Percentiles rank a stretch among this genome's conserved stretches.
These are phyloP conservation scores for Kodamaea plutei DNA, from an alignment of 1,139 yeast species.

Conservation along the genomic window DNA sequence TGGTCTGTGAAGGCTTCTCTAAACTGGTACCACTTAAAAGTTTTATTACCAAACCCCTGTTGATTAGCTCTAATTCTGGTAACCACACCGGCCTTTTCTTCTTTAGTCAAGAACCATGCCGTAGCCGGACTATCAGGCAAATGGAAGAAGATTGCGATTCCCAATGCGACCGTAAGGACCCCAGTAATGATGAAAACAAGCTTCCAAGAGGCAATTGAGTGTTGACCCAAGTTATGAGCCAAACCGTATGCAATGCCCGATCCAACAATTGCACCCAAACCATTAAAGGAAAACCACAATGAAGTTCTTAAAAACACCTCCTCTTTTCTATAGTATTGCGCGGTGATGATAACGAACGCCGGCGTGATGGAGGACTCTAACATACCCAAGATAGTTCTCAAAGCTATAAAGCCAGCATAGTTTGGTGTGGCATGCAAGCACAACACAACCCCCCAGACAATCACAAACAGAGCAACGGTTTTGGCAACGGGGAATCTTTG, in stretches of 20 bases:
- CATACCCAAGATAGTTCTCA: constrained; percentile 49
- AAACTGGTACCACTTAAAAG: constrained; percentile 52
- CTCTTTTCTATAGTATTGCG: constrained; percentile 50
- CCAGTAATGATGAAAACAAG: constrained; percentile 46
- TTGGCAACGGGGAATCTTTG: constrained; percentile 44
- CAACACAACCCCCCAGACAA: constrained; percentile 47
- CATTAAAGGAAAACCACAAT: constrained; percentile 49
- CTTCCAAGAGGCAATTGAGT: constrained; percentile 43
- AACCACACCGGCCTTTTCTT: constrained; percentile 40
- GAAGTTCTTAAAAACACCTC: constrained; percentile 48
- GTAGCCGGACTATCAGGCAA: constrained; percentile 52
- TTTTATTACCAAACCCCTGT: constrained; percentile 55
- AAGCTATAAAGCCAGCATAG: constrained; percentile 35
- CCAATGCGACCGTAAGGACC: constrained; percentile 41
- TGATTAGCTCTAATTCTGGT: constrained; percentile 35
- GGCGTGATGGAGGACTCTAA: constrained; percentile 56
- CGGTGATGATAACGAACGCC: constrained; percentile 48
- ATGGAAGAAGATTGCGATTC: constrained; percentile 37
- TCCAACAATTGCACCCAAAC: constrained; percentile 51
- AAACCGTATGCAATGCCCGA: constrained; percentile 45
- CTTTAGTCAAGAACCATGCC: constrained; percentile 41
- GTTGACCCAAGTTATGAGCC: constrained; percentile 29
- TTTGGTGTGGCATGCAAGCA: constrained; percentile 39
- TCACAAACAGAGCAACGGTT: constrained; percentile 28
- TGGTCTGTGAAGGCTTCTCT: constrained; percentile 48